Evolutionary conservation across 805 yeast species (phyloP), one percentile per base, ranked within the genome.

Genomic region (Vanderwaltozyma polyspora): DNA sequence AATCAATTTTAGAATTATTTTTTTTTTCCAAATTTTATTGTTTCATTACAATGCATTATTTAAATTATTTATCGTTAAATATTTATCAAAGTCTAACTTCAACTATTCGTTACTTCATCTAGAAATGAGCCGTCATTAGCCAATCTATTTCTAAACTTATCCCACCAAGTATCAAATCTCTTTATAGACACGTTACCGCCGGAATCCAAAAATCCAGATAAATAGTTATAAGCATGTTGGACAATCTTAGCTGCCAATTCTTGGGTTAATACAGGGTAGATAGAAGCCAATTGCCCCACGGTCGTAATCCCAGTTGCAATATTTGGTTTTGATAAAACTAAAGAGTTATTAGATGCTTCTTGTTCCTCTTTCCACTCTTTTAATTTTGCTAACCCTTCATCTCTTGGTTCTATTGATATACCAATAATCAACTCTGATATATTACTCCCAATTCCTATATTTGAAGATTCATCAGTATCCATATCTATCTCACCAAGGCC

Each of bases 121-220:
- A 89, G 58, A 52, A 85, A 87, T 35, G 72, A 74, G 2, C 95
- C 96, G 52, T 89, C 93, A 40, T 79, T 81, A 9, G 73, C 68
- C 39, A 91, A 48, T 50, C 80, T 78, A 6, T 71, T 59, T 55
- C 73, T 82, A 60, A 91, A 89, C 58, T 85, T 87, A 43, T 70
- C 77, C 98, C 98, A 84, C 98, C 98, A 89, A 27, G 72, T 79
- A 52, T 89, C 93, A 49, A 89, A 89, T 28, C 76, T 80, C 49
- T 79, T 82, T 51, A 89, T 82, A 3, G 87, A 80, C 3, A 89
- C 95, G 45, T 76, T 83, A 3, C 94, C 94, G 16, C 71, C 65
- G 5, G 63, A 55, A 50, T 85, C 94, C 6, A 85, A 70, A 53
- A 87, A 89, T n/a, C 96, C 83, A 2, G 93, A 76, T 32, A 89